Evolutionary conservation across 345 rosid genomes (phyloP).

Genomic region (Lenwebbia sp.): DNA sequence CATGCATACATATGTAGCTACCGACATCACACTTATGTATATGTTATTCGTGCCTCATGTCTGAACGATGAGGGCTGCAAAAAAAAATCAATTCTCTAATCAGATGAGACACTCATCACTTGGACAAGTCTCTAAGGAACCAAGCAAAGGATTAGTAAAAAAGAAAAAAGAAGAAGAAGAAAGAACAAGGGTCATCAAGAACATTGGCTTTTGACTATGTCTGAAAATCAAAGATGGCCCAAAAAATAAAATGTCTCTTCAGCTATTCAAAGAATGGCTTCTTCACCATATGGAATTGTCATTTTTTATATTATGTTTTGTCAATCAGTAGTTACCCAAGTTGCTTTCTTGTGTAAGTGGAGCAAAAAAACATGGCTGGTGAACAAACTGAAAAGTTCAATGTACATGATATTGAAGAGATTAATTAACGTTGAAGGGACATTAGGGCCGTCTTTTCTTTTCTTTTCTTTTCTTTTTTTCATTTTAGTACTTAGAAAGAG

Average conservation of each 20-base stretch:
- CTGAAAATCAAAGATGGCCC: not conserved
- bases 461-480: not conserved
- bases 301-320: not conserved
- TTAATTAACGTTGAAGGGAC: not conserved
- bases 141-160: not conserved
- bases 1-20: not conserved
- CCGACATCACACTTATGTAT: not conserved
- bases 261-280: not conserved
- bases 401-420: not conserved
- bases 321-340: not conserved
- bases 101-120: not conserved
- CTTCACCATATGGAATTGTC: not conserved
- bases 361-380: not conserved
- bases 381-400: not conserved
- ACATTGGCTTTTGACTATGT: not conserved
- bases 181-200: not conserved
- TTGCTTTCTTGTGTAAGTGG: not conserved
- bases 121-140: not conserved
- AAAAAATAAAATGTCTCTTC: not conserved
- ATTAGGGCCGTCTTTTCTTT: not conserved
- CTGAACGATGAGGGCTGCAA: not conserved
- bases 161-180: not conserved
- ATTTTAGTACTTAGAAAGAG: not conserved
- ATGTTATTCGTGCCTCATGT: not conserved
- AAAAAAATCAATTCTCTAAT: not conserved